Evolutionary conservation across 1,139 yeast genomes (phyloP).

Genomic region (Blastobotrys indianensis): DNA sequence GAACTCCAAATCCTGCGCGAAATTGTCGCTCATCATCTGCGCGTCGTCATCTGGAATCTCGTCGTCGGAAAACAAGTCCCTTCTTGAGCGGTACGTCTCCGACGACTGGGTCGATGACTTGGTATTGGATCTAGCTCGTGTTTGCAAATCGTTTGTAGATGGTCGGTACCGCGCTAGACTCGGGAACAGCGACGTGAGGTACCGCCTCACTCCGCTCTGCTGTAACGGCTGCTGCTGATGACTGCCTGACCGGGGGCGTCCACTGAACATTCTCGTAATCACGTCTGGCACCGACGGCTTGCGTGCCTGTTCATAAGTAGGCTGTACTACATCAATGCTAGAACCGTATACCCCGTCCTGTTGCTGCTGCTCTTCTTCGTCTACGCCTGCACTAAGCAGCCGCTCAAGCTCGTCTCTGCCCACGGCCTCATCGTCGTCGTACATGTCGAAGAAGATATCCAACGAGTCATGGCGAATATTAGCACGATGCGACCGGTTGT

Average conservation of each 20-base stretch:
- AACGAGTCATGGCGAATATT: slow-evolving; percentile 21
- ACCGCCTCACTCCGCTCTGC: slow-evolving; percentile 21
- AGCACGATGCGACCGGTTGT: slow-evolving; percentile 14
- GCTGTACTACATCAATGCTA: too few species aligned
- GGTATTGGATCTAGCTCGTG: slow-evolving; percentile 24
- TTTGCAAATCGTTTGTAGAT: slow-evolving; percentile 20
- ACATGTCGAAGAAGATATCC: slow-evolving; percentile 30
- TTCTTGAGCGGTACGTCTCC: slow-evolving; percentile 25
- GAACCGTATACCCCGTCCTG: not conserved
- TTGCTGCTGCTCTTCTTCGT: slow-evolving; percentile 9
- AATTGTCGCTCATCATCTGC: slow-evolving; percentile 25
- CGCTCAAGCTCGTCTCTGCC: slow-evolving; percentile 29
- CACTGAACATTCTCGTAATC: slow-evolving; percentile 10
- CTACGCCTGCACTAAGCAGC: slow-evolving; percentile 19
- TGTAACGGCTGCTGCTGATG: slow-evolving; percentile 27
- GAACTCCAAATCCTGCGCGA: slow-evolving; percentile 1
- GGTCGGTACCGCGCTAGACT: slow-evolving; percentile 19
- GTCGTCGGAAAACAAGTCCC: slow-evolving; percentile 24
- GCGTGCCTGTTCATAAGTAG: too few species aligned
- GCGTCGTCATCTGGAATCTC: slow-evolving; percentile 26
- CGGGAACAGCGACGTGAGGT: slow-evolving; percentile 13
- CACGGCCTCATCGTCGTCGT: slow-evolving; percentile 27
- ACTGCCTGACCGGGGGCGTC: slow-evolving; percentile 28
- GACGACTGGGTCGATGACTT: slow-evolving; percentile 24
- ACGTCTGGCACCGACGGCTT: too few species aligned